Conservation (phyloP, 441 rosid genomes). For the Bocquillonia castaneifolia region DNA sequence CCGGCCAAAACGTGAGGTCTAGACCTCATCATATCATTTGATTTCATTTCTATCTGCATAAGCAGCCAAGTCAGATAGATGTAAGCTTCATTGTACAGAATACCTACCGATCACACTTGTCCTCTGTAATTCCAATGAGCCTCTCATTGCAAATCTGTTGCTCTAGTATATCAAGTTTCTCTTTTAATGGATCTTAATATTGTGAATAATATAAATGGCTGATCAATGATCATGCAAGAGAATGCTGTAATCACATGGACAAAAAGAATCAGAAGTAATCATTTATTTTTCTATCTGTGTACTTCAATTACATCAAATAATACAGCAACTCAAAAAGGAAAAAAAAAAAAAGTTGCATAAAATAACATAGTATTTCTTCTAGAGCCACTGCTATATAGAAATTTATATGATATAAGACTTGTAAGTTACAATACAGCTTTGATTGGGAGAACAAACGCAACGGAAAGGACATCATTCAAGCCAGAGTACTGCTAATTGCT, state of each 20-base stretch:
- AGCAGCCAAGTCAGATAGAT: background rate
- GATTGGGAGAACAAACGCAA: background rate
- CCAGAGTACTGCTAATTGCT: background rate
- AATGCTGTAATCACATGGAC: background rate
- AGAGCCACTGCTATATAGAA: too few species aligned
- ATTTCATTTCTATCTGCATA: background rate
- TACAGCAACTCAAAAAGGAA: too few species aligned
- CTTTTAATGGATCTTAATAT: background rate
- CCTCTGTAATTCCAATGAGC: background rate
- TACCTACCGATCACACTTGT: background rate
- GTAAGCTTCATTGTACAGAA: background rate
- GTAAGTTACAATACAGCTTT: background rate
- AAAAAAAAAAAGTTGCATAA: too few species aligned
- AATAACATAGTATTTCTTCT: too few species aligned
- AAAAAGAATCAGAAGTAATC: too few species aligned
- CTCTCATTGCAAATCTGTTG: background rate
- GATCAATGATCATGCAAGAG: background rate
- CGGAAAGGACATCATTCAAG: background rate
- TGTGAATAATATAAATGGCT: background rate
- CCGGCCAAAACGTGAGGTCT: conserved; percentile 71
- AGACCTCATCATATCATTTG: background rate
- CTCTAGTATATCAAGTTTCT: too few species aligned
- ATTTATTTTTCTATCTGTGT: too few species aligned
- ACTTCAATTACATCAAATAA: background rate
- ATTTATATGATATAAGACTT: too few species aligned